phyloP scores from a whole-genome alignment of 2,329 filamentous ascomycete species.

The Colletotrichum melonis region DNA sequence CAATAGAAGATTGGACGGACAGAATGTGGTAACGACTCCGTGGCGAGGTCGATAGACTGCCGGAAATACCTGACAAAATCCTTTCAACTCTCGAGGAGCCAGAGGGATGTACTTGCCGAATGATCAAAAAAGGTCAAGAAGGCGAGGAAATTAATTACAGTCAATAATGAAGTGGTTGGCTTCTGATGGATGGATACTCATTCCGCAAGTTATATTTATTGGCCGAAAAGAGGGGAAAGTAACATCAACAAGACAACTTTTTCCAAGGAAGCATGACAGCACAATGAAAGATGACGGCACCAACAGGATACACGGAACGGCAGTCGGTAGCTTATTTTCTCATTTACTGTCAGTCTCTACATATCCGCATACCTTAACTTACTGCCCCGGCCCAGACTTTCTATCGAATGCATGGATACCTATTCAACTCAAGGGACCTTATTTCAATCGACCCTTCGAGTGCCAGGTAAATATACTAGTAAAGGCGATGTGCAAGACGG shows the following conservation, averaged over 20 bases:
- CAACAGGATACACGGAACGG: background rate
- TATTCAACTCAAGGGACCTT: background rate
- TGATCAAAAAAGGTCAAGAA: background rate
- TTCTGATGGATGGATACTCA: background rate
- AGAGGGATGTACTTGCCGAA: no score
- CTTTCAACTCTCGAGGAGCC: background rate
- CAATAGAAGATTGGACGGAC: background rate
- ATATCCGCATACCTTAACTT: background rate
- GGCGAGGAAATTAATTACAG: background rate
- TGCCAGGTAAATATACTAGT: no score
- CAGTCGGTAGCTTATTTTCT: background rate
- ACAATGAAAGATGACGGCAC: background rate
- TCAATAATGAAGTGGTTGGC: background rate
- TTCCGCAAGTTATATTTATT: background rate
- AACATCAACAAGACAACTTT: background rate
- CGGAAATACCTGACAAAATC: background rate
- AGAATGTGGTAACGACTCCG: background rate
- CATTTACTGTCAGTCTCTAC: background rate
- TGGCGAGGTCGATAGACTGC: background rate
- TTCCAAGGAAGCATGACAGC: background rate
- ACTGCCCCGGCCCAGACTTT: background rate
- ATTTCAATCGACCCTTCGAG: background rate
- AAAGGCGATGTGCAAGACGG: background rate
- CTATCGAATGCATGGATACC: background rate
- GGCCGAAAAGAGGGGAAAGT: background rate